phyloP scores from a whole-genome alignment of 2,329 filamentous ascomycete genomes.

The Colletotrichum horii region DNA sequence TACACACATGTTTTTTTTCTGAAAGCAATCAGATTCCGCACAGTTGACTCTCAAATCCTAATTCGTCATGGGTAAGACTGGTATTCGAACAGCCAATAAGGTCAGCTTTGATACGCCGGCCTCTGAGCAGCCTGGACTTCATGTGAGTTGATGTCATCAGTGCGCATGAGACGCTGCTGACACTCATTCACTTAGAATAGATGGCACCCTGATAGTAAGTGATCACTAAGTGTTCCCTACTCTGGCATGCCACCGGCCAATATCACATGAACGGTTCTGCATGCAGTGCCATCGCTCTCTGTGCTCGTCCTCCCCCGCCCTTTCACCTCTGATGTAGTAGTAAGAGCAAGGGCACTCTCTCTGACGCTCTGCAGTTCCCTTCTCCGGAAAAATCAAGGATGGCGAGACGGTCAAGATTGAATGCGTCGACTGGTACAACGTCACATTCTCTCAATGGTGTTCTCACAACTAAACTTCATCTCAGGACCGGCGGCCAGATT shows the following conservation, averaged over 20 bases:
- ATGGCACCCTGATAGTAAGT: conserved; percentile 88
- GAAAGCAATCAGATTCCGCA: neutral
- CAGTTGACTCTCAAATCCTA: neutral
- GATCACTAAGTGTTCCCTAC: neutral
- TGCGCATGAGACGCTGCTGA: neutral
- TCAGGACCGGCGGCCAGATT: conserved; percentile 78
- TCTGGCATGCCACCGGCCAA: neutral
- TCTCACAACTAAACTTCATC: conserved; percentile 18
- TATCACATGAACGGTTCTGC: neutral
- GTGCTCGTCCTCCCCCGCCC: neutral
- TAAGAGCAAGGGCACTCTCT: neutral
- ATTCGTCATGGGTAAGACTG: conserved; percentile 54
- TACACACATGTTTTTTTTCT: neutral
- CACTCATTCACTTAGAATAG: conserved; percentile 66
- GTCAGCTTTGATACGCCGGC: conserved; percentile 77
- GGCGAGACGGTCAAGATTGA: conserved; percentile 93
- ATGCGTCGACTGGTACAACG: conserved; percentile 77
- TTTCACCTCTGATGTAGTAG: neutral
- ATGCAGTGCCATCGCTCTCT: neutral
- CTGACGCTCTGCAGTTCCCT: conserved; percentile 65
- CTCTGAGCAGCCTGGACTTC: conserved; percentile 70
- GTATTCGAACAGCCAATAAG: conserved; percentile 74
- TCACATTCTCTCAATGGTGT: conserved; percentile 25
- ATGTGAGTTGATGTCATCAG: conserved; percentile 55
- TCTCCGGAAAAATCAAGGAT: conserved; percentile 74